Conservation (phyloP, 202 grass and related monocot species). For the Brachypodium distachyon region DNA sequence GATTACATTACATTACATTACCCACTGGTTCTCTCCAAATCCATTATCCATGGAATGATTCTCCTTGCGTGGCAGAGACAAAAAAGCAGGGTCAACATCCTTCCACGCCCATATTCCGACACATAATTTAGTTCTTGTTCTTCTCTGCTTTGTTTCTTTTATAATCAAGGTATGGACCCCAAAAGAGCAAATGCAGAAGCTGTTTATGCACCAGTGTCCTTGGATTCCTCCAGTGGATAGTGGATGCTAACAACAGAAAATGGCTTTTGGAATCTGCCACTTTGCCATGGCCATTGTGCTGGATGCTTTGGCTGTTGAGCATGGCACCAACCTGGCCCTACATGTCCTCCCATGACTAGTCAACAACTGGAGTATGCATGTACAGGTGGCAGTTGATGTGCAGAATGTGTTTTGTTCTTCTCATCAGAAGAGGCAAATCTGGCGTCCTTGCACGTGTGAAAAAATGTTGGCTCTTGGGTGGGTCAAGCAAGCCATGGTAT, state of each 20-base stretch:
- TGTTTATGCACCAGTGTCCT: neutral
- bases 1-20: neutral
- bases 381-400: neutral
- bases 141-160: neutral
- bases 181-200: neutral
- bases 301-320: neutral
- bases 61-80: slow-evolving; percentile 39
- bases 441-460: neutral
- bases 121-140: neutral
- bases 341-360: neutral
- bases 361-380: neutral
- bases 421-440: neutral
- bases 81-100: slow-evolving; percentile 22
- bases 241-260: slow-evolving; percentile 35
- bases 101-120: slow-evolving; percentile 6
- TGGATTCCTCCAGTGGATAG: too few species aligned
- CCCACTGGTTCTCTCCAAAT: slow-evolving; percentile 12
- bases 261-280: slow-evolving; percentile 14
- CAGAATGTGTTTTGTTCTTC: neutral
- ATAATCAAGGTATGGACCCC: neutral
- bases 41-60: slow-evolving; percentile 38
- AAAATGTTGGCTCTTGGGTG: neutral
- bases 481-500: neutral
- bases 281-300: neutral
- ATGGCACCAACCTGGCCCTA: slow-evolving; percentile 14